Evolutionary conservation across 2,329 filamentous ascomycete species (phyloP), one percentile per base, ranked within the genome.

Genomic region (Thielaviopsis ethacetica): DNA sequence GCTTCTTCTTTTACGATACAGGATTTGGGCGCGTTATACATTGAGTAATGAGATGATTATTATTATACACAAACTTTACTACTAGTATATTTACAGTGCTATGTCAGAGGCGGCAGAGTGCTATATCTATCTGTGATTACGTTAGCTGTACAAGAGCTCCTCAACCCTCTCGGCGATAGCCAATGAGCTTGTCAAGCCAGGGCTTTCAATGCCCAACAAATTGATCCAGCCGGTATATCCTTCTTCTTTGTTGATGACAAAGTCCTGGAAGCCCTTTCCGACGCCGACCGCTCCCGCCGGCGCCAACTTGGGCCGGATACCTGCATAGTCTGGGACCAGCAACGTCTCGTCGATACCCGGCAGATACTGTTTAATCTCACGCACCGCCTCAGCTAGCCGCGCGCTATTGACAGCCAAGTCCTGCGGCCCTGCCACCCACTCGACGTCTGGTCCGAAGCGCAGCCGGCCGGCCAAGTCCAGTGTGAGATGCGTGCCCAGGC

Each of bases 371-470:
- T 78, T 74, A 60, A 98, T 96, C 66, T 88, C 88, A 12, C 74
- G 74, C 0, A 95, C 70, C 0, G 91, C 91, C 47, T 80, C 75
- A 1, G 72, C 69, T 59, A 95, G 73, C 13, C 86, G 76, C 22
- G 74, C 74, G 1, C 75, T 72, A 63, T 81, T 88, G 17, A 86
- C 84, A 1, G 75, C 74, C n/a, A 95, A 75, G 66, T 95, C 82
- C 9, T 72, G 71, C 0, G 89, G 82, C 1, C 76, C 73, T 54
- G 85, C 79, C 0, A 95, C 85, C 93, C 93, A 97, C 69, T 97
- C 89, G 15, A 96, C 86, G 67, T 98, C 93, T 0, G 93, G 93
- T 0, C 93, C 93, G 70, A 98, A 98, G 44, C 89, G 85, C 51
- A 97, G 78, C 0, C 88, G 81, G 0, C 91, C 91, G 0, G 76